Evolutionary conservation across 75 land plant species (phyloP), one percentile per base, ranked within the genome.

Genomic region (Chamaecyparis obtusa): DNA sequence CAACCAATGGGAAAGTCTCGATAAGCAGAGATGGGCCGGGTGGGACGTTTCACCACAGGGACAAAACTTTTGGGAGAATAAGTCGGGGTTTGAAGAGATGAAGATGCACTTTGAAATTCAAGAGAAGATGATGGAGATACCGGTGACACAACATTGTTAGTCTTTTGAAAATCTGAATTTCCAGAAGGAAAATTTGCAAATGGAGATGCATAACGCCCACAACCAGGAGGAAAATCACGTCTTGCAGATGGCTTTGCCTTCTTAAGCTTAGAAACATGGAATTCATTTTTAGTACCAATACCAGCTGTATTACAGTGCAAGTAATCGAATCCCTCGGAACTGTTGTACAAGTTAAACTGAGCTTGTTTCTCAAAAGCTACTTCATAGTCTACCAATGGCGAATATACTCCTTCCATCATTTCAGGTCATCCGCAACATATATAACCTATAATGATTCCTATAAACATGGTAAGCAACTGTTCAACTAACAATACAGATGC

Each of bases 211-310:
- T 88, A 76, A 44, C 86, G 37, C 39, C 91, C 93, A 89, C 93
- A 93, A 10, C 86, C 83, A 4, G 80, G 85, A 39, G 94, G 93
- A 57, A 92, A 93, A 48, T 93, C 84, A 8, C 93, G 88, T 9
- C 48, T 24, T 44, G 85, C 85, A 30, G 85, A 78, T 39, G 44
- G 44, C 9, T 39, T 78, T 78, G 81, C 43, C 24, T 78, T 78
- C 81, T 78, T 35, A 39, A 39, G 43, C 81, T 37, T 78, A 78
- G 81, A 41, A 13, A 78, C 24, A 78, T 37, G 81, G 6, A 5
- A 7, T 19, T 41, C 43, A 37, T 19, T 41, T 41, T 16, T 9
- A 0, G 15, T 1, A 78, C 0, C 9, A 35, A 39, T 78, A 78
- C 81, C 8, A 1, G 81, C 24, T 7, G 81, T 41, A 78, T 78